Percentiles rank a stretch among this genome's conserved stretches.
These are phyloP conservation scores for Centella asiatica DNA, from an alignment of 129 eudicot genomes.

Conservation along the genomic window DNA sequence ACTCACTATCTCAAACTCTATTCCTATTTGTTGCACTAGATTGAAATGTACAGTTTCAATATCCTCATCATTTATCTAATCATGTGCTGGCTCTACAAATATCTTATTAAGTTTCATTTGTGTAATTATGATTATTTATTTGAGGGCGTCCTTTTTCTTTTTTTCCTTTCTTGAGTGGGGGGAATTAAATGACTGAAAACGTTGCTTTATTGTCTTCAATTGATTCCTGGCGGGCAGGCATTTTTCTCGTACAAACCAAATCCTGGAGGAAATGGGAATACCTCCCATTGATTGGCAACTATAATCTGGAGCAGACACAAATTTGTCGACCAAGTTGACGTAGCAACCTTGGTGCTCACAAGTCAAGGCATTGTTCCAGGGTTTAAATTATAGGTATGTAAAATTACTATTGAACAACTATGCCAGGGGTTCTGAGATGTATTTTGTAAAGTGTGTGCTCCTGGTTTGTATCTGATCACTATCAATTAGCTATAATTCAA, in stretches of 20 bases:
- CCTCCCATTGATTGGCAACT: conserved; percentile 82
- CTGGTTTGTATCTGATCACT: neutral
- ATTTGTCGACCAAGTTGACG: neutral
- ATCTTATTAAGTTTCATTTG: neutral
- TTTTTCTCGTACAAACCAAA: conserved; percentile 72
- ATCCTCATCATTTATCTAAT: neutral
- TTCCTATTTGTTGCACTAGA: neutral
- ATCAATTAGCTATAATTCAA: neutral
- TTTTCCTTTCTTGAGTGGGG: no score
- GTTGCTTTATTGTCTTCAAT: neutral
- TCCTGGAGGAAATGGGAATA: conserved; percentile 48
- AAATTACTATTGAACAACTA: neutral
- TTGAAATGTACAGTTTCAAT: neutral
- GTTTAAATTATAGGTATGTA: neutral
- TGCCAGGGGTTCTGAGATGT: no score
- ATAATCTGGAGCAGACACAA: conserved; percentile 18
- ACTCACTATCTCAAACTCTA: neutral
- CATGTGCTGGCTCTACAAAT: neutral
- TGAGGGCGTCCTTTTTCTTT: no score
- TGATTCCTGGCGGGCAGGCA: conserved; percentile 41
- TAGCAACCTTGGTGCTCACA: neutral
- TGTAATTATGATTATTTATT: neutral
- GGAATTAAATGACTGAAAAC: no score
- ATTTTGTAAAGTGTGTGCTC: neutral
- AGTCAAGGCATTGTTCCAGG: neutral